Conservation (phyloP, 2,329 filamentous ascomycete genomes). For the Ceratocystis eucalypticola region DNA sequence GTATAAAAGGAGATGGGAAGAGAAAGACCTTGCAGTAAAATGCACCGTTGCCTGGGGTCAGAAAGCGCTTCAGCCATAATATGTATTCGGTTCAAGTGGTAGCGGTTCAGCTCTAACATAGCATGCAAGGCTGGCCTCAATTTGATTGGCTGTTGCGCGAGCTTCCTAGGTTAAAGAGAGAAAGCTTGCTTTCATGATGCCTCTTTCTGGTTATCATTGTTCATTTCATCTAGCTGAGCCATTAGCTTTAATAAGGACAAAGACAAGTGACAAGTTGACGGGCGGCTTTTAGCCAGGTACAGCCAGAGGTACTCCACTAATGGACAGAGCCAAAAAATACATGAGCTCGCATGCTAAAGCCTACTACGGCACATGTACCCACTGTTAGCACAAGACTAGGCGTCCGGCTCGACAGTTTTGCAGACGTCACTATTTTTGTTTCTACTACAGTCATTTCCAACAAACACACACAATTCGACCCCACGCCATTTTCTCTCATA, state of each 20-base stretch:
- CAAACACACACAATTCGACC: not conserved
- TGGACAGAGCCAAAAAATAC: not conserved
- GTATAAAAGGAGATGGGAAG: not conserved
- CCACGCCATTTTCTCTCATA: constrained; percentile 5
- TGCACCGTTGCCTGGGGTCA: too few species aligned
- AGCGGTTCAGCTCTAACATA: not conserved
- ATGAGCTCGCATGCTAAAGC: not conserved
- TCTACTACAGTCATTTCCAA: not conserved
- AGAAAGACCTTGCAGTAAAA: not conserved
- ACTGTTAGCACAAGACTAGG: constrained; percentile 20
- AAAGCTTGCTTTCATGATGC: not conserved
- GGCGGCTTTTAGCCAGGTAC: not conserved
- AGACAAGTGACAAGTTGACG: not conserved
- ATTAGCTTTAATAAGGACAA: not conserved
- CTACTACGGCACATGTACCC: not conserved
- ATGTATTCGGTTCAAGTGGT: too few species aligned
- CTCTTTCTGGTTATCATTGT: too few species aligned
- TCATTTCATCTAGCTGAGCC: not conserved
- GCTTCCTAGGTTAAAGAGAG: not conserved
- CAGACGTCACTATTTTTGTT: constrained; percentile 1
- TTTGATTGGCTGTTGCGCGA: not conserved
- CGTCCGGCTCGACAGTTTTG: not conserved
- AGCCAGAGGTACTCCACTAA: not conserved
- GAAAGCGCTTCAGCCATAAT: too few species aligned
- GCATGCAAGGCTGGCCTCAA: constrained; percentile 1